phyloP scores from a whole-genome alignment of 345 rosid species.

The Stellera chamaejasme region DNA sequence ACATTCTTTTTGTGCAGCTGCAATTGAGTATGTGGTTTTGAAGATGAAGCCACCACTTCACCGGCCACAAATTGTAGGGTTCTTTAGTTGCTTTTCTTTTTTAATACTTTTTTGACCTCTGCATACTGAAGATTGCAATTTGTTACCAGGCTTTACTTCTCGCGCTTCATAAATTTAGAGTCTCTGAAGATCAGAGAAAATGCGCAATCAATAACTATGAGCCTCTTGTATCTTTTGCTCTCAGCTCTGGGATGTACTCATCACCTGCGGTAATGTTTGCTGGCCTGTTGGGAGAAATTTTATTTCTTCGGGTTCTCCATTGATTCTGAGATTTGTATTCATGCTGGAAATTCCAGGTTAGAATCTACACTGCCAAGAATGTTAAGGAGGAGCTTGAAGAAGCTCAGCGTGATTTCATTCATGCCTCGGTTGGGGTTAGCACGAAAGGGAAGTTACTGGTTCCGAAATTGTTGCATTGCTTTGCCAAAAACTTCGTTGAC shows the following conservation, averaged over 20 bases:
- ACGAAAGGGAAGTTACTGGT: slow-evolving; percentile 76
- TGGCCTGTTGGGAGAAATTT: no score
- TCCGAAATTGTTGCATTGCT: slow-evolving; percentile 79
- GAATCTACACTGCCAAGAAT: slow-evolving; percentile 56
- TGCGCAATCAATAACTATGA: slow-evolving; percentile 48
- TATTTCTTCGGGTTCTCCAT: background rate
- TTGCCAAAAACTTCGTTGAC: slow-evolving; percentile 59
- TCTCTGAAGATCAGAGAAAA: slow-evolving; percentile 63
- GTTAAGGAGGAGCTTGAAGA: slow-evolving; percentile 71
- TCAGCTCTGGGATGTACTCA: slow-evolving; percentile 84
- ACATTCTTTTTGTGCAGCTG: slow-evolving; percentile 75
- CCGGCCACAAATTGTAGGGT: slow-evolving; percentile 72
- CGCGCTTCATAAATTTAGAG: slow-evolving; percentile 71
- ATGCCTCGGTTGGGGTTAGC: slow-evolving; percentile 81
- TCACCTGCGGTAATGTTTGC: slow-evolving; percentile 65
- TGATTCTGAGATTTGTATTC: slow-evolving; percentile 1
- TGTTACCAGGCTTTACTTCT: slow-evolving; percentile 71
- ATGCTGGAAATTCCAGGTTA: slow-evolving; percentile 43
- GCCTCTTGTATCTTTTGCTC: slow-evolving; percentile 73
- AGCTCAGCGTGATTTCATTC: slow-evolving; percentile 69
- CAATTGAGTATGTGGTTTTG: slow-evolving; percentile 61
- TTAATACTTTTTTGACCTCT: background rate
- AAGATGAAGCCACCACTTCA: slow-evolving; percentile 88
- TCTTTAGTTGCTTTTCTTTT: slow-evolving; percentile 1
- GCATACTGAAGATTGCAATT: slow-evolving; percentile 5